A percentile compares a stretch with the other conserved stretches of the same genome.
phyloP scores from a whole-genome alignment of 805 yeast species.

The Hanseniaspora vineae region DNA sequence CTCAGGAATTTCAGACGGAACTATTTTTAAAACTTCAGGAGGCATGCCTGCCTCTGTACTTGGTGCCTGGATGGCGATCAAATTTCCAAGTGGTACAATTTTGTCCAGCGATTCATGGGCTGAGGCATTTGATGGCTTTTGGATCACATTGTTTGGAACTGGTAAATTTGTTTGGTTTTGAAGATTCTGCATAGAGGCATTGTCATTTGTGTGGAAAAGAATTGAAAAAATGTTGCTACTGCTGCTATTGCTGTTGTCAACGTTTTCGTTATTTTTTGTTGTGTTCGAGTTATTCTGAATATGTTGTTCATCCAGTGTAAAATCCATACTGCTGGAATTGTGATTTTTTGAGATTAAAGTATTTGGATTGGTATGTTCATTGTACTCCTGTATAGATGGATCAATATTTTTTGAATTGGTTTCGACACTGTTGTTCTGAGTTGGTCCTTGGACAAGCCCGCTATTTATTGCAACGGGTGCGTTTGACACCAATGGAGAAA shows the following conservation, averaged over 20 bases:
- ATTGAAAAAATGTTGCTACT: conserved; percentile 4
- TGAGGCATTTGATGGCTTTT: conserved; percentile 2
- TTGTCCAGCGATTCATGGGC: not conserved
- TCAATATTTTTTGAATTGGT: too few relatives aligned
- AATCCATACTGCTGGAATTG: too few relatives aligned
- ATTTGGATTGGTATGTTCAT: too few relatives aligned
- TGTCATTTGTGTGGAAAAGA: not conserved
- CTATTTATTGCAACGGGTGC: too few relatives aligned
- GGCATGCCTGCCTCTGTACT: conserved; percentile 8
- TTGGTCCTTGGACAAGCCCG: too few relatives aligned
- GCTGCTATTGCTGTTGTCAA: conserved; percentile 1
- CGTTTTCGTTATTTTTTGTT: not conserved
- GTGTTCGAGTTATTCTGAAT: too few relatives aligned
- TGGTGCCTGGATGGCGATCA: conserved; percentile 10
- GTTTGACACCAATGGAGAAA: too few relatives aligned
- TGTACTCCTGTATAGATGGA: too few relatives aligned
- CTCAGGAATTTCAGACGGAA: conserved; percentile 10
- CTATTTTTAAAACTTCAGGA: conserved; percentile 6
- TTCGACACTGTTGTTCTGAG: too few relatives aligned
- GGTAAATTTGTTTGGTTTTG: conserved; percentile 1
- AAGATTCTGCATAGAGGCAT: not conserved
- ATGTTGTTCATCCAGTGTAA: too few relatives aligned
- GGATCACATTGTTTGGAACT: conserved; percentile 5
- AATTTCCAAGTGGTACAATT: conserved; percentile 7
- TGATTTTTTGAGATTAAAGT: too few relatives aligned